A percentile compares a stretch with the other conserved stretches of the same genome.
Evolutionary conservation across 495 filamentous ascomycete species (phyloP).

Genomic region (Melanomma pulvis-pyrius): DNA sequence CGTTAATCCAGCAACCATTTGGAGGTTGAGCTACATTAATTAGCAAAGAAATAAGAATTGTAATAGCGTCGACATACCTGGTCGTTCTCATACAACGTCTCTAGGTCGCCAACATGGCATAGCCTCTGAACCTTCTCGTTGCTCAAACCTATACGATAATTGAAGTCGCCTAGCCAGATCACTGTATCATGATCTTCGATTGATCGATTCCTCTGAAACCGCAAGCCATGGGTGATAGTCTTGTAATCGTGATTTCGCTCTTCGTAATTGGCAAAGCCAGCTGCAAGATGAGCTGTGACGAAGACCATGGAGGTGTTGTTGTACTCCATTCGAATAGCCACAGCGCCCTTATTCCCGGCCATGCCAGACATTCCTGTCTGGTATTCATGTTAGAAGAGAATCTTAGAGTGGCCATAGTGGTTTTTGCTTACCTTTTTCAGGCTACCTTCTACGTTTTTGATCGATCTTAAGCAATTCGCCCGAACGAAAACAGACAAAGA

Average conservation of each 20-base stretch:
- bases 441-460: slow-evolving; percentile 95
- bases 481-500: slow-evolving; percentile 90
- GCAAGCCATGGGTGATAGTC: slow-evolving; percentile 82
- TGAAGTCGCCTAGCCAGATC: slow-evolving; percentile 99
- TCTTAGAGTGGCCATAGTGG: background rate
- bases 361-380: slow-evolving; percentile 94
- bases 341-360: slow-evolving; percentile 97
- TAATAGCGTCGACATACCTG: slow-evolving; percentile 50
- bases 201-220: slow-evolving; percentile 84
- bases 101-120: slow-evolving; percentile 68
- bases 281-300: slow-evolving; percentile 94
- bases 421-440: slow-evolving; percentile 71
- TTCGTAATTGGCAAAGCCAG: slow-evolving; percentile 95
- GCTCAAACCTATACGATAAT: slow-evolving; percentile 89
- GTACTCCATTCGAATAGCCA: slow-evolving; percentile 94
- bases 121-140: slow-evolving; percentile 78
- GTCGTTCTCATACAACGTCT: slow-evolving; percentile 87
- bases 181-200: slow-evolving; percentile 93
- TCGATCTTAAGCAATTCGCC: slow-evolving; percentile 69
- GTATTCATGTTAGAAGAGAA: slow-evolving; percentile 9
- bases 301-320: slow-evolving; percentile 94
- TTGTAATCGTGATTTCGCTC: slow-evolving; percentile 91
- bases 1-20: slow-evolving; percentile 89
- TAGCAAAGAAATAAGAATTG: slow-evolving; percentile 1
- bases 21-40: slow-evolving; percentile 72